phyloP scores from a whole-genome alignment of 2,329 filamentous ascomycete species.

The Alternaria arborescens region DNA sequence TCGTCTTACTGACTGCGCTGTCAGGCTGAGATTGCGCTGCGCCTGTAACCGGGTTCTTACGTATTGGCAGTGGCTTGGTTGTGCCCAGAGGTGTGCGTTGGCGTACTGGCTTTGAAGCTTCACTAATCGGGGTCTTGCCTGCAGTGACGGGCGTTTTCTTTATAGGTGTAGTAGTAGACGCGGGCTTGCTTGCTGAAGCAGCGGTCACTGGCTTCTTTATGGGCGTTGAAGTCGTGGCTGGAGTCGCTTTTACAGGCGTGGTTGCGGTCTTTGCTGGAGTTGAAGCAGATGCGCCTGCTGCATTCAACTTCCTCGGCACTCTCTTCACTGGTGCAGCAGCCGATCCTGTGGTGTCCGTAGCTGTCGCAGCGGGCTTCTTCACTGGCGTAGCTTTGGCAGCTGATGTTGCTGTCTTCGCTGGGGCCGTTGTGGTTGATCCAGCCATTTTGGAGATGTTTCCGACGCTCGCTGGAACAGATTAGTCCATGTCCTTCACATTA shows the following conservation, averaged over 20 bases:
- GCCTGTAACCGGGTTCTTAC: slow-evolving; percentile 12
- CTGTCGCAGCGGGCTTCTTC: slow-evolving; percentile 24
- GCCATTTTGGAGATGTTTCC: slow-evolving; percentile 41
- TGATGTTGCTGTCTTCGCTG: slow-evolving; percentile 27
- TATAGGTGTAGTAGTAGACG: slow-evolving; percentile 28
- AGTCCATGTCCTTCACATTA: neutral
- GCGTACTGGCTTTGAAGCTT: slow-evolving; percentile 26
- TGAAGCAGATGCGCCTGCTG: slow-evolving; percentile 14
- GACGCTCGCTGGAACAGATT: slow-evolving; percentile 36
- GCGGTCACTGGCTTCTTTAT: slow-evolving; percentile 12
- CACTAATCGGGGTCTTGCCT: slow-evolving; percentile 27
- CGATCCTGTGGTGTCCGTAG: slow-evolving; percentile 15
- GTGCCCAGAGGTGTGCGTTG: slow-evolving; percentile 27
- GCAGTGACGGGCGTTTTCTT: slow-evolving; percentile 30
- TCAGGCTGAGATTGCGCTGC: slow-evolving; percentile 15
- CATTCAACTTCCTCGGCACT: slow-evolving; percentile 27
- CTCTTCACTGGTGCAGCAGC: slow-evolving; percentile 38
- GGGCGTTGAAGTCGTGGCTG: slow-evolving; percentile 18
- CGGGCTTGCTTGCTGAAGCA: slow-evolving; percentile 33
- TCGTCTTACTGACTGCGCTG: slow-evolving; percentile 25
- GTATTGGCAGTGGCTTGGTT: slow-evolving; percentile 29
- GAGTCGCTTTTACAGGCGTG: slow-evolving; percentile 14
- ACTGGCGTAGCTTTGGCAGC: slow-evolving; percentile 24
- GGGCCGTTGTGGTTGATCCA: slow-evolving; percentile 32
- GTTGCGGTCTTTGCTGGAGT: slow-evolving; percentile 10